Conservation (phyloP, 371 early-diverging fungal genomes). For the Dentiscutata heterogama region DNA sequence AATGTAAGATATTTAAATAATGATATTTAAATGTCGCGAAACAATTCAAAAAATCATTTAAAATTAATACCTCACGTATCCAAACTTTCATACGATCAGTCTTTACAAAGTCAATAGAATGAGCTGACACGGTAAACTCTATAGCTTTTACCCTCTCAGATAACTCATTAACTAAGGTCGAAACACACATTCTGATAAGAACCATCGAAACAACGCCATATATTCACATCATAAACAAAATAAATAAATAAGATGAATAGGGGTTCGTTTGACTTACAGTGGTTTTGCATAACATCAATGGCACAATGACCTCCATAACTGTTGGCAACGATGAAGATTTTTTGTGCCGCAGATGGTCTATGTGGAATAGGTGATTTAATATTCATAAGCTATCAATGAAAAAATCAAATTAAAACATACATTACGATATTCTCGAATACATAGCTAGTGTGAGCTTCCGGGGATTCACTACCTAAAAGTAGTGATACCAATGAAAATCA, state of each 20-base stretch:
- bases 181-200: no score
- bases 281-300: constrained; percentile 29
- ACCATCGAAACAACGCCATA: background rate
- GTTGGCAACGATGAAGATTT: constrained; percentile 39
- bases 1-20: background rate
- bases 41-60: background rate
- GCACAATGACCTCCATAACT: constrained; percentile 45
- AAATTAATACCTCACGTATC: constrained; percentile 39
- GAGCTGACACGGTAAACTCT: constrained; percentile 39
- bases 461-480: constrained; percentile 33
- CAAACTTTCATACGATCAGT: constrained; percentile 33
- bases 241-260: no score
- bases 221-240: background rate
- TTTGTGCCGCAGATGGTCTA: constrained; percentile 39
- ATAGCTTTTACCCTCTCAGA: constrained; percentile 37
- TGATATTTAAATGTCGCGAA: background rate
- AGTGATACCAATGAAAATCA: background rate
- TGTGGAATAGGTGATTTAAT: background rate
- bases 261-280: constrained; percentile 9
- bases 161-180: constrained; percentile 3
- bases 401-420: background rate
- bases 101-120: constrained; percentile 43
- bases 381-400: background rate
- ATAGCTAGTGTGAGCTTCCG: constrained; percentile 31
- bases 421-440: constrained; percentile 38